These are phyloP conservation scores for Mrakia blollopis DNA, from an alignment of 768 basidiomycete species.

Conservation along the genomic window DNA sequence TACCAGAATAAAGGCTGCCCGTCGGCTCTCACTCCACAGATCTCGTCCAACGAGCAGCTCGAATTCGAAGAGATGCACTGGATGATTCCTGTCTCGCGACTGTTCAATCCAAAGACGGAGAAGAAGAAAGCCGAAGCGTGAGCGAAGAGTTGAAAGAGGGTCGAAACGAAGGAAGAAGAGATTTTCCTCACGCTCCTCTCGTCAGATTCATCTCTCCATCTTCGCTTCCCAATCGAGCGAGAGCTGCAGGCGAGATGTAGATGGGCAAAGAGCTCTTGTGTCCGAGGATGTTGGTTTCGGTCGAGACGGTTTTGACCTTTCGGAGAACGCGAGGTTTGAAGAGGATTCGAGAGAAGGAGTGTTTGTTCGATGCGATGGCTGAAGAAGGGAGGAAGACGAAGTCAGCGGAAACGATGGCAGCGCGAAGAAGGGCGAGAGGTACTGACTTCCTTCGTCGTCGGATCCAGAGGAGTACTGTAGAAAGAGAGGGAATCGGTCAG, in stretches of 20 bases:
- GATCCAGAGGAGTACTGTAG: conserved; percentile 23
- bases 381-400: too few species aligned
- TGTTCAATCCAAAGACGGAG: background rate
- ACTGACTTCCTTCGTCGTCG: conserved; percentile 3
- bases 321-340: conserved; percentile 31
- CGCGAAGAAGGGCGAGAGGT: background rate
- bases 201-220: conserved; percentile 32
- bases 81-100: conserved; percentile 35
- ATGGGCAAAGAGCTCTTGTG: conserved; percentile 22
- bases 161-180: background rate
- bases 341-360: conserved; percentile 24
- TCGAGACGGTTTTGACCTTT: conserved; percentile 23
- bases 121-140: background rate
- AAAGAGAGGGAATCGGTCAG: background rate
- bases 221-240: conserved; percentile 29
- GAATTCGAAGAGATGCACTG: conserved; percentile 40
- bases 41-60: conserved; percentile 39
- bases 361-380: conserved; percentile 2
- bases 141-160: background rate
- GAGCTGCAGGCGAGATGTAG: conserved; percentile 27
- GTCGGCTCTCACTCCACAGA: conserved; percentile 33
- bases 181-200: conserved; percentile 27
- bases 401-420: background rate
- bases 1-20: conserved; percentile 39
- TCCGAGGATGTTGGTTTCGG: conserved; percentile 27